Evolutionary conservation across 2,329 filamentous ascomycete species (phyloP), one percentile per base, ranked within the genome.

Genomic region (Emergomyces pasteurianus): DNA sequence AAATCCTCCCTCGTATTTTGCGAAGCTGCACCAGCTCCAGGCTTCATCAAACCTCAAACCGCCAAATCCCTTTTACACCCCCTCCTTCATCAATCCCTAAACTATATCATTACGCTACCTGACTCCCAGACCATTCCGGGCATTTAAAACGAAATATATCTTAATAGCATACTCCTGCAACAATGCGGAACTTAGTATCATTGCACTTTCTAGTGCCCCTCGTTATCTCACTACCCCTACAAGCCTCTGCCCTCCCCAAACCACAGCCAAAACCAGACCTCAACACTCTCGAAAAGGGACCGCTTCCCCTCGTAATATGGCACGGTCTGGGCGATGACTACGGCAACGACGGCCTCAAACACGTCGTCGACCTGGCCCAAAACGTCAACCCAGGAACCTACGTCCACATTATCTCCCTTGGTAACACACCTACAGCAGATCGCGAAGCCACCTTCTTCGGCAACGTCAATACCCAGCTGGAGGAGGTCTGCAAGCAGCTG

Each of bases 301-400:
- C 89, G 3, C 82, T 96, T 36, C 94, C 94, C 0, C 81, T 99
- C 42, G 82, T 99, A 62, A 89, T 99, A 76, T 99, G 94, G 94
- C 94, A 99, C 74, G 94, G 85, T 61, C 77, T 86, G n/a, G 84
- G 84, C 66, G 76, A 78, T 64, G 71, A 86, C 73, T 95, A 86
- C 77, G 82, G 84, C 58, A 83, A 84, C 64, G 86, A 91, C 1
- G 91, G 92, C 61, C 81, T 97, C 60, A 82, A 84, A 67, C 74
- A 80, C 59, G 81, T 96, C 38, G 88, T 83, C 64, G 77, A 81
- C n/a, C 81, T 96, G 56, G 87, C 87, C 65, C 81, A 90, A 62
- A 74, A 82, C 57, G 78, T 85, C 61, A 84, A 96, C 74, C 91
- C 91, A 0, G 90, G 89, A 63, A 96, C 91, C 18, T 86, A 90